Evolutionary conservation across 805 yeast genomes (phyloP).

Genomic region (Myxozyma lipomycoides): DNA sequence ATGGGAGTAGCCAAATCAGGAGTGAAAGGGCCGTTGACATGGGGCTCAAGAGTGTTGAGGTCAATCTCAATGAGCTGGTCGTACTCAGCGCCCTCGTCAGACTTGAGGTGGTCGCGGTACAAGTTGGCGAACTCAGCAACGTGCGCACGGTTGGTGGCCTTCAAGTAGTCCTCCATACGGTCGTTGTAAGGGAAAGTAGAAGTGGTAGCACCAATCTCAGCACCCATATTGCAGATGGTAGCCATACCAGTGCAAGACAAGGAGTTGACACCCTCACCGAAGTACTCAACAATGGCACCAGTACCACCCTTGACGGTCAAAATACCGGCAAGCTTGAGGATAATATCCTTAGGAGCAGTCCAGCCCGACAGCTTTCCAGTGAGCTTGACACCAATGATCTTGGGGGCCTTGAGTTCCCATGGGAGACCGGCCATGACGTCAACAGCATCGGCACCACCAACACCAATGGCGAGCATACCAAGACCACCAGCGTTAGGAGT

Average conservation of each 20-base stretch:
- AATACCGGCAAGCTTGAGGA: slow-evolving; percentile 84
- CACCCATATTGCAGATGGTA: slow-evolving; percentile 99
- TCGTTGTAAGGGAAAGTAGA: slow-evolving; percentile 93
- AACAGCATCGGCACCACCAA: slow-evolving; percentile 99
- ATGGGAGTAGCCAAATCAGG: slow-evolving; percentile 96
- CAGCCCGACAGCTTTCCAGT: slow-evolving; percentile 88
- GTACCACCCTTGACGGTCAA: slow-evolving; percentile 98
- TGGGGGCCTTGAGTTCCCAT: slow-evolving; percentile 98
- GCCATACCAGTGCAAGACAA: slow-evolving; percentile 99
- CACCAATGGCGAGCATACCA: slow-evolving; percentile 98
- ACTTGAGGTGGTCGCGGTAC: slow-evolving; percentile 60
- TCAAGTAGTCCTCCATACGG: slow-evolving; percentile 71
- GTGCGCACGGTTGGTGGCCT: slow-evolving; percentile 78
- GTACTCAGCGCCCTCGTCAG: slow-evolving; percentile 86
- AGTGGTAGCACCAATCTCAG: slow-evolving; percentile 98
- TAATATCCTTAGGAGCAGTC: slow-evolving; percentile 97
- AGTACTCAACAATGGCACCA: slow-evolving; percentile 92
- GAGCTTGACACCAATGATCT: slow-evolving; percentile 86
- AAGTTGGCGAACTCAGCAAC: slow-evolving; percentile 76
- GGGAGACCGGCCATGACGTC: slow-evolving; percentile 96
- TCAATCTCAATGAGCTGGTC: slow-evolving; percentile 90
- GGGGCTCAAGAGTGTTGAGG: slow-evolving; percentile 83
- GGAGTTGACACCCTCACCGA: slow-evolving; percentile 87
- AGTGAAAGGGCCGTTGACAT: slow-evolving; percentile 96
- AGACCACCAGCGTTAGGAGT: slow-evolving; percentile 99